Evolutionary conservation across 345 rosid genomes (phyloP), one percentile per base, ranked within the genome.

Genomic region (Alliaria petiolata): DNA sequence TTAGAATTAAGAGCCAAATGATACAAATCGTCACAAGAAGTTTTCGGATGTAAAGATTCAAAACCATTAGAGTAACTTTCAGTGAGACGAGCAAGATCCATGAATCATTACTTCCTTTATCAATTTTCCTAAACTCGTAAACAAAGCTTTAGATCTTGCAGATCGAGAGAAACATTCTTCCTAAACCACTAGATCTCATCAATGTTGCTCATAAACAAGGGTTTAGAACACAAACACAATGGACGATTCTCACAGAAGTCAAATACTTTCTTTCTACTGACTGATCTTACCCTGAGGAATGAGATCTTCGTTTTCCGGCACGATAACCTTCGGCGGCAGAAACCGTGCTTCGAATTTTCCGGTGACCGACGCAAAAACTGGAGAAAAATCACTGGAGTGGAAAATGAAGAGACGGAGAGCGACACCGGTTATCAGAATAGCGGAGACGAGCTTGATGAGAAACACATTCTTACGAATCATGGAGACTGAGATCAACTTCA

Each of bases 341-440:
- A 55, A 10, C 28, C 51, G 70, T 3, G 75, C 59, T 62, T 26
- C 52, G 75, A 69, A 68, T 53, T 38, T 75, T 6, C 64, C 71
- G 8, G 80, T 49, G 28, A 71, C 67, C 2, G 76, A 64, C 7
- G 72, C 76, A 47, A 57, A 62, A 30, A 64, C 38, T 1, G 80
- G 71, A 65, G 71, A 76, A 19, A 70, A 64, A 7, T 71, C 71
- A 40, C 4, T 47, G 56, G 50, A 76, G 55, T 63, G 71, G 67
- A 70, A 34, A 58, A 79, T 76, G 71, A 93, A 74, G 58, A 90
- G 79, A 73, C 83, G 69, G 55, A 86, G 80, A 63, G 85, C 96
- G 26, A 89, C 67, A 82, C 85, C 85, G 39, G 79, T 31, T 30
- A 91, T 62, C 30, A 93, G 78, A 69, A 80, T 14, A 26, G 81